These are phyloP conservation scores for Venturia nashicola DNA, from an alignment of 2,329 filamentous ascomycete species.

Conservation along the genomic window DNA sequence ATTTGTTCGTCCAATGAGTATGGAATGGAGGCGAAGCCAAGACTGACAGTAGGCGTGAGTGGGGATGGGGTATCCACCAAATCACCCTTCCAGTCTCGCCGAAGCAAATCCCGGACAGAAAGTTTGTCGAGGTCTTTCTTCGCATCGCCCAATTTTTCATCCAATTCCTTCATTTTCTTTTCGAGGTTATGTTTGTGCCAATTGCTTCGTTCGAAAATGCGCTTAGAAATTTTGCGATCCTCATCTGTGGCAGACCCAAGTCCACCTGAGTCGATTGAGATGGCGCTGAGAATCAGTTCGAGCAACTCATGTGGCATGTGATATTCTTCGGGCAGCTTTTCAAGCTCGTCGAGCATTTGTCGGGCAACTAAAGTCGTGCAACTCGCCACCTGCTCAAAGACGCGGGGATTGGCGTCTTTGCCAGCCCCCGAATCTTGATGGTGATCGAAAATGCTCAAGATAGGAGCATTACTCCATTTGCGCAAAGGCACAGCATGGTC, in stretches of 20 bases:
- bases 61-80: slow-evolving; percentile 34
- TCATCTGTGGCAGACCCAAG: slow-evolving; percentile 27
- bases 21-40: slow-evolving; percentile 34
- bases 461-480: slow-evolving; percentile 31
- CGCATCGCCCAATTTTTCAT: slow-evolving; percentile 26
- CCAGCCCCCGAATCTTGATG: slow-evolving; percentile 31
- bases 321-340: slow-evolving; percentile 31
- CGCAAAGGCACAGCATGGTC: slow-evolving; percentile 31
- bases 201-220: slow-evolving; percentile 30
- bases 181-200: slow-evolving; percentile 28
- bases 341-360: slow-evolving; percentile 35
- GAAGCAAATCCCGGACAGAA: slow-evolving; percentile 31
- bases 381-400: slow-evolving; percentile 32
- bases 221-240: slow-evolving; percentile 26
- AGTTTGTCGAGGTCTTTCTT: slow-evolving; percentile 32
- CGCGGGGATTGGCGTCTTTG: slow-evolving; percentile 28
- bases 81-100: slow-evolving; percentile 37
- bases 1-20: slow-evolving; percentile 35
- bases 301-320: slow-evolving; percentile 37
- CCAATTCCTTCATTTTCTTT: slow-evolving; percentile 30
- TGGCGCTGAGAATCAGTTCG: slow-evolving; percentile 34
- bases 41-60: slow-evolving; percentile 32
- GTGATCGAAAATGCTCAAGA: slow-evolving; percentile 36
- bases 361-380: slow-evolving; percentile 35
- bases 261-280: slow-evolving; percentile 34